These are phyloP conservation scores for Phylloporus sp. DNA, from an alignment of 768 basidiomycete species.

Conservation along the genomic window DNA sequence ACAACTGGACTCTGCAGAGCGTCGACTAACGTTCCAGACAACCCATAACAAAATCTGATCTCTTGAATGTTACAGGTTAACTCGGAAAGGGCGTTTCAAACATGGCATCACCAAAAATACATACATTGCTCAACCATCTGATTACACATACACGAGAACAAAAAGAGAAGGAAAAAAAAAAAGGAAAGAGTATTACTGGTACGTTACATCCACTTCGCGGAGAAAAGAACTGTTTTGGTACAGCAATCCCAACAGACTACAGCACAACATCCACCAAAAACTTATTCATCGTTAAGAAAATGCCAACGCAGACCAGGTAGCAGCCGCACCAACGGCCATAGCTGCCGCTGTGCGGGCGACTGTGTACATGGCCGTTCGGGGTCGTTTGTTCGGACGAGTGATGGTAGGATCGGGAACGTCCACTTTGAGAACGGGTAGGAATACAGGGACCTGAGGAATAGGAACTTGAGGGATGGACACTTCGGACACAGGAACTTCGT, in stretches of 20 bases:
- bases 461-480: conserved; percentile 5
- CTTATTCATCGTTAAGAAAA: conserved; percentile 42
- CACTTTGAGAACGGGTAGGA: not conserved
- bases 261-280: not conserved
- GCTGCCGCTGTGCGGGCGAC: conserved; percentile 59
- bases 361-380: conserved; percentile 35
- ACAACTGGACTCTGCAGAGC: no score
- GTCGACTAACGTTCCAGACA: no score
- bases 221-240: not conserved
- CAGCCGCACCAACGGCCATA: conserved; percentile 63
- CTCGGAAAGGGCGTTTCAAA: no score
- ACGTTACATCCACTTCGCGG: conserved; percentile 5
- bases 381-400: conserved; percentile 40
- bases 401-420: not conserved
- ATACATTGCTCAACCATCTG: not conserved
- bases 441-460: not conserved
- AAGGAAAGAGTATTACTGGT: not conserved
- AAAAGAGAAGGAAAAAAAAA: not conserved
- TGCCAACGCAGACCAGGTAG: conserved; percentile 71
- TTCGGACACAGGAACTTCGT: not conserved
- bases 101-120: no score
- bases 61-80: no score
- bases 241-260: not conserved
- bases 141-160: conserved; percentile 1
- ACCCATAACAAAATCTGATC: no score